Evolutionary conservation across 2,329 filamentous ascomycete genomes (phyloP).

Genomic region (Amylocarpus encephaloides): DNA sequence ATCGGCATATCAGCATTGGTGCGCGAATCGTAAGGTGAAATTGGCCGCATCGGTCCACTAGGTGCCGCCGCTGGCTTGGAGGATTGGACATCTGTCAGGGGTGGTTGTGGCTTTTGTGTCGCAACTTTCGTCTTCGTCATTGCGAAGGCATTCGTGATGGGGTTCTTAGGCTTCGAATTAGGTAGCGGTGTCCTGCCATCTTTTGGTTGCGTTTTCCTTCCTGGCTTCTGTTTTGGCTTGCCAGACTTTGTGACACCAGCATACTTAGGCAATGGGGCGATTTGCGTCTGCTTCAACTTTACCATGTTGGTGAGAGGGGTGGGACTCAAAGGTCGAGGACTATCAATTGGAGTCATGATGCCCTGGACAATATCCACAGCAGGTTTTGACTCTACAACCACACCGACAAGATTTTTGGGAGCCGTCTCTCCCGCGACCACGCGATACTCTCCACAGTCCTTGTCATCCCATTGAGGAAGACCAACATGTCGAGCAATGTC

Average conservation of each 20-base stretch:
- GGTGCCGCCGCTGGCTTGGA: neutral
- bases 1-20: constrained; percentile 20
- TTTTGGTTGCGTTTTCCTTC: constrained; percentile 22
- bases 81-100: constrained; percentile 14
- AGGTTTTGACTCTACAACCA: constrained; percentile 35
- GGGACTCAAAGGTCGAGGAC: constrained; percentile 42
- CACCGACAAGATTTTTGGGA: constrained; percentile 35
- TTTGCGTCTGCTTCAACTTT: constrained; percentile 46
- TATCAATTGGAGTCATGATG: constrained; percentile 53
- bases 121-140: constrained; percentile 22
- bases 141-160: constrained; percentile 25
- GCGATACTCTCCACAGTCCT: constrained; percentile 45
- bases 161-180: constrained; percentile 19
- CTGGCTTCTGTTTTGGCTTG: constrained; percentile 23
- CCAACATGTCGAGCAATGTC: constrained; percentile 71
- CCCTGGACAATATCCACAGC: constrained; percentile 40
- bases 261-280: constrained; percentile 10
- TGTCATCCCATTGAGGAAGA: constrained; percentile 53
- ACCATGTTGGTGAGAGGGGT: constrained; percentile 16
- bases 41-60: constrained; percentile 20
- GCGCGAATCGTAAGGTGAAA: constrained; percentile 17
- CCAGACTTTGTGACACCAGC: constrained; percentile 7
- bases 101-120: constrained; percentile 2
- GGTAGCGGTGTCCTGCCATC: constrained; percentile 21
- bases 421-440: constrained; percentile 40